These are phyloP conservation scores for Yamadazyma trypodendri DNA, from an alignment of 1,139 yeast species.

Conservation along the genomic window DNA sequence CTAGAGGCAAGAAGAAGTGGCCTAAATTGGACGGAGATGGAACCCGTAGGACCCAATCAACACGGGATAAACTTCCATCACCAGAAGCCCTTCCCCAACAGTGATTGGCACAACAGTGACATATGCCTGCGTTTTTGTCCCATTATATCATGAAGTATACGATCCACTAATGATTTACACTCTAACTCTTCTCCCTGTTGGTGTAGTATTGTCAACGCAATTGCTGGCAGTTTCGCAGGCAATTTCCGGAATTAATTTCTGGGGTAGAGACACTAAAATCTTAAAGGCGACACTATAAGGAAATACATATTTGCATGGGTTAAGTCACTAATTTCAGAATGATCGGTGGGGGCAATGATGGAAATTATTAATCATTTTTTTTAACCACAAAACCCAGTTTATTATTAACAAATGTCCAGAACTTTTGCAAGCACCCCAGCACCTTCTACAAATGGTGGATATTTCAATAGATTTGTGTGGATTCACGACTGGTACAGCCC, in stretches of 20 bases:
- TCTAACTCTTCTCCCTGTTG: no score
- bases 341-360: neutral
- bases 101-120: no score
- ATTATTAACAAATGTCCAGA: slow-evolving; percentile 7
- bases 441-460: slow-evolving; percentile 2
- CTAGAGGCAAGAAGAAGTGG: slow-evolving; percentile 2
- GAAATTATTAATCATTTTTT: neutral
- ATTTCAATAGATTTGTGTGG: slow-evolving; percentile 23
- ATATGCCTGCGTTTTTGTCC: no score
- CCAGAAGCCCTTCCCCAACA: neutral
- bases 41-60: neutral
- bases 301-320: neutral
- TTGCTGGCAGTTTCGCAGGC: no score
- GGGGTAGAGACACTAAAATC: slow-evolving; percentile 2
- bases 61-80: neutral
- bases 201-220: no score
- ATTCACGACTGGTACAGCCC: slow-evolving; percentile 44
- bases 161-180: no score
- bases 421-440: slow-evolving; percentile 9
- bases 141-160: no score
- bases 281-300: neutral
- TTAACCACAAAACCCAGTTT: no score
- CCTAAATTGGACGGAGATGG: neutral
- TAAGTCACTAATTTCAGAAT: neutral
- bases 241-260: neutral